Evolutionary conservation across 208 protist species (phyloP), one percentile per base, ranked within the genome.

Genomic region (Acanthamoeba lenticulata): DNA sequence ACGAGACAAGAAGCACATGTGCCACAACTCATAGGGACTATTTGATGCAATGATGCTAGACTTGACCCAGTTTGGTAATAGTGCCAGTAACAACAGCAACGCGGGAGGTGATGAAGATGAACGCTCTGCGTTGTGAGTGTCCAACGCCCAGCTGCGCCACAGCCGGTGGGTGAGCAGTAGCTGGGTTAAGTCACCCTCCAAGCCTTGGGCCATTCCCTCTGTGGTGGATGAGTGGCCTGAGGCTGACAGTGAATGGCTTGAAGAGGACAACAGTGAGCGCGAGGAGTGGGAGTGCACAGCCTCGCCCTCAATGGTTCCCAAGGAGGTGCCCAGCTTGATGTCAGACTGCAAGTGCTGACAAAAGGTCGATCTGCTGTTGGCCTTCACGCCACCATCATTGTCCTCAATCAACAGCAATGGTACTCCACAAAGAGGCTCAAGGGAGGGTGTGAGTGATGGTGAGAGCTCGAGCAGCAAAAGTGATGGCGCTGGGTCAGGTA

Each of bases 221-320:
- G 57, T 38, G 29, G 44, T 15, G 11, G 77, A 86, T 5, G 45
- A 86, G 77, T 86, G 77, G 77, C 77, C 77, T 3, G 77, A 47
- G 44, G 77, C 3, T 1, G 77, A 86, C 77, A 47, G 38, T 19
- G 44, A 47, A 29, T 86, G 77, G 77, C 9, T 29, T 2, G 77
- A 86, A 17, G 77, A 86, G 1, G 45, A 86, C 17, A 24, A 72
- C 11, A 44, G 57, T 27, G 77, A 79, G 15, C 36, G 45, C 24
- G 77, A 86, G 44, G 77, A 86, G 34, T 86, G 77, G 77, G 77
- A 86, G 77, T 24, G 77, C 21, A 60, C 40, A 0, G 24, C 13
- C 40, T 47, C 6, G 24, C 24, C 40, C 0, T 3, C 38, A 32
- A 7, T 38, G 65, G 19, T 27, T 5, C 19, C 11, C n/a, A 5